These are phyloP conservation scores for Stipa capillata DNA, from an alignment of 176 grass and related monocot genomes.

Conservation along the genomic window DNA sequence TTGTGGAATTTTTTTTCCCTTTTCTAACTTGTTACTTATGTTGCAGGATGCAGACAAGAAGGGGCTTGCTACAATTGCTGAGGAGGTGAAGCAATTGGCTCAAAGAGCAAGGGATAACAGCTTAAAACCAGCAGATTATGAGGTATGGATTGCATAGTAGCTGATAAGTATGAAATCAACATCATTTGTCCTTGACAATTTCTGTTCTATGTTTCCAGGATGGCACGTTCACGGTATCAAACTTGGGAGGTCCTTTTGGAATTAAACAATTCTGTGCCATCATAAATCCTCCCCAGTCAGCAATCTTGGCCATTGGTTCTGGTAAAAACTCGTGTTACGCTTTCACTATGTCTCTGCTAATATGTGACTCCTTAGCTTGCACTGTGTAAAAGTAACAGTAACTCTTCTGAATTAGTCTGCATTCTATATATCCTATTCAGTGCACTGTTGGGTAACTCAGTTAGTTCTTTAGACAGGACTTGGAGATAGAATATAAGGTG, in stretches of 20 bases:
- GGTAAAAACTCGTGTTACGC: constrained; percentile 29
- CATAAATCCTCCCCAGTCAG: constrained; percentile 90
- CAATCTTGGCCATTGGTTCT: constrained; percentile 92
- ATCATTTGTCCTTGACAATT: neutral
- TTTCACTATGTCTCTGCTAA: neutral
- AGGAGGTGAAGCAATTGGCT: constrained; percentile 87
- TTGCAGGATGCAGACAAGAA: constrained; percentile 95
- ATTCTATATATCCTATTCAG: neutral
- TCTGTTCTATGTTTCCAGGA: constrained; percentile 49
- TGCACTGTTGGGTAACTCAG: neutral
- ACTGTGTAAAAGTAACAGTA: neutral
- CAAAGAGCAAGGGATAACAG: constrained; percentile 83
- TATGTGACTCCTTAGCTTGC: neutral
- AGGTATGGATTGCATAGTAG: constrained; percentile 30
- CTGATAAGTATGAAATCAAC: neutral
- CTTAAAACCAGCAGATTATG: constrained; percentile 87
- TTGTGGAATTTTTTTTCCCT: neutral
- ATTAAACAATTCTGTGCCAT: constrained; percentile 97
- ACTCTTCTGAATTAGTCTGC: neutral
- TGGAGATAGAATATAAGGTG: neutral
- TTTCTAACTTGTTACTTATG: neutral
- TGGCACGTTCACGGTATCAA: constrained; percentile 88
- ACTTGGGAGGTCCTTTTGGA: constrained; percentile 91
- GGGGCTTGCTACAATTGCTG: constrained; percentile 74
- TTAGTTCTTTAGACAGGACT: neutral